Percentiles rank a stretch among this genome's conserved stretches.
Conservation (phyloP, 305 asterid species). For the Fraxinus ornus region DNA sequence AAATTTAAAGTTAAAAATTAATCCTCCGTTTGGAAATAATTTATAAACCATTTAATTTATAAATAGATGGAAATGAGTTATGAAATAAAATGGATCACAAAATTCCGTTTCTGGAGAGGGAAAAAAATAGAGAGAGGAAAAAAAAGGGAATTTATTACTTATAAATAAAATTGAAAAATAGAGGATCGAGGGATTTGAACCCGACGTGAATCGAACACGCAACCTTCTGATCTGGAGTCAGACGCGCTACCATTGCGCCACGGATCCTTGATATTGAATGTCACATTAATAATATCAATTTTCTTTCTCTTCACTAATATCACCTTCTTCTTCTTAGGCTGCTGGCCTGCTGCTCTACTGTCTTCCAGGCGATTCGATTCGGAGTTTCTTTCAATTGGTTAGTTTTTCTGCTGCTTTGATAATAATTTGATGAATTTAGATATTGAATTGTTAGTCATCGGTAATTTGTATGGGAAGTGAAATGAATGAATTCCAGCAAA, state of each 20-base stretch:
- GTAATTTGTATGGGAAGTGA: not conserved
- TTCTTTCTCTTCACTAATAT: no score
- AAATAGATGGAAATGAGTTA: not conserved
- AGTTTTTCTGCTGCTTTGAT: not conserved
- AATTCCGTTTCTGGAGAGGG: not conserved
- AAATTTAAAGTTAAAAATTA: not conserved
- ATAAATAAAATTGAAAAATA: no score
- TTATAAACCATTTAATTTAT: no score
- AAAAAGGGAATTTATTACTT: no score
- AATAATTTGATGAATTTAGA: not conserved
- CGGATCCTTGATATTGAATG: constrained; percentile 34
- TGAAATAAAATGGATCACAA: not conserved
- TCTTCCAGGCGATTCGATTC: not conserved
- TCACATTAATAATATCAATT: not conserved
- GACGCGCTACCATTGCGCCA: constrained; percentile 92
- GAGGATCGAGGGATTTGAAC: constrained; percentile 44
- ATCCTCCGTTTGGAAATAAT: not conserved
- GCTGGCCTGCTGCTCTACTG: not conserved
- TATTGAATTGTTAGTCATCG: not conserved
- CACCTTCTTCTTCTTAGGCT: no score
- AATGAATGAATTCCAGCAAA: constrained; percentile 59
- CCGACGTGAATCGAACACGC: constrained; percentile 99
- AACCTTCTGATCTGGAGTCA: constrained; percentile 99
- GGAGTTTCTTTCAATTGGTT: not conserved
- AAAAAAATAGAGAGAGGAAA: no score